phyloP scores from a whole-genome alignment of 2,329 filamentous ascomycete genomes.

The Aspergillus sp. region DNA sequence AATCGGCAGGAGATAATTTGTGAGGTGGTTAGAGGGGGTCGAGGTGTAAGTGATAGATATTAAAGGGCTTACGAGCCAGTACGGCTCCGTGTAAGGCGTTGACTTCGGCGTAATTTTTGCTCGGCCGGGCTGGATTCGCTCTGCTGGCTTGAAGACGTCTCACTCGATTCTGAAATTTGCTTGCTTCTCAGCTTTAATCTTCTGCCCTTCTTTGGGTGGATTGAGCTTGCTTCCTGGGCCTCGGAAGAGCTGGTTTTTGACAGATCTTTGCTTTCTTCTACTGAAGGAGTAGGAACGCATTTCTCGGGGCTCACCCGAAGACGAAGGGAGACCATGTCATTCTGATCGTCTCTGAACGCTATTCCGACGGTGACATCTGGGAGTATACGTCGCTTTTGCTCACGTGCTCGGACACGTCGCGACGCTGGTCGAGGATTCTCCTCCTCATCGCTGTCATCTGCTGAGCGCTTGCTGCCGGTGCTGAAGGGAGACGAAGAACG shows the following conservation, averaged over 20 bases:
- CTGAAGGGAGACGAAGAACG: slow-evolving; percentile 48
- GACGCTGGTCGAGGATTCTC: slow-evolving; percentile 38
- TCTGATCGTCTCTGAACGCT: slow-evolving; percentile 42
- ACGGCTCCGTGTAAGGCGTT: slow-evolving; percentile 25
- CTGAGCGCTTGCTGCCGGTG: slow-evolving; percentile 47
- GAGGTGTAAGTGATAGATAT: slow-evolving; percentile 1
- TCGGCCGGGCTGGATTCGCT: slow-evolving; percentile 22
- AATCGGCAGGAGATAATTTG: neutral
- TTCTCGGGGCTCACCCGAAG: slow-evolving; percentile 37
- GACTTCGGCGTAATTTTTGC: slow-evolving; percentile 27
- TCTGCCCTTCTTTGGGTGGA: slow-evolving; percentile 11
- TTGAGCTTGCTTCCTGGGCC: slow-evolving; percentile 9
- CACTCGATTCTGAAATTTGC: slow-evolving; percentile 13
- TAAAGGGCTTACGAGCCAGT: slow-evolving; percentile 18
- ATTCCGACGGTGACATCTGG: slow-evolving; percentile 46
- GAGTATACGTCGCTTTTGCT: slow-evolving; percentile 38
- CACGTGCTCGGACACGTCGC: slow-evolving; percentile 33
- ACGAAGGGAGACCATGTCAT: slow-evolving; percentile 44
- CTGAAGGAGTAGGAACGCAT: slow-evolving; percentile 19
- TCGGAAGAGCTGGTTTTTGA: slow-evolving; percentile 18
- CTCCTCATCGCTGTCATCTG: slow-evolving; percentile 44
- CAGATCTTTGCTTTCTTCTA: slow-evolving; percentile 5
- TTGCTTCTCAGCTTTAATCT: slow-evolving; percentile 17
- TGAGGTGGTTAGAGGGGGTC: neutral
- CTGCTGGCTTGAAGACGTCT: slow-evolving; percentile 18